Conservation (phyloP, 805 yeast genomes). For the Candida orba region DNA sequence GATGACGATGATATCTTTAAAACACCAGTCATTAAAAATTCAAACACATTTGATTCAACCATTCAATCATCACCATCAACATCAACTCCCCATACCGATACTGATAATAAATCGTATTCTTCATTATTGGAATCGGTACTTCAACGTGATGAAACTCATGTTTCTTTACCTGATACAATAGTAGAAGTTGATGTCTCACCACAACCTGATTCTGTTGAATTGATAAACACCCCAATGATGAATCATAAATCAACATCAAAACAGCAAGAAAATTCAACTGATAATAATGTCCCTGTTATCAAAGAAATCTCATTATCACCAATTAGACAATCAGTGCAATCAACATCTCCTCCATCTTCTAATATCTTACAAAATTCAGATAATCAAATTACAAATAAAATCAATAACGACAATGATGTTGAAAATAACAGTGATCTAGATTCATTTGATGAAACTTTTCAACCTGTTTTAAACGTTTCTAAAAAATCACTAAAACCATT, state of each 20-base stretch:
- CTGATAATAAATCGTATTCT: too few relatives aligned
- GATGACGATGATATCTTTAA: constrained; percentile 18
- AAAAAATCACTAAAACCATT: constrained; percentile 6
- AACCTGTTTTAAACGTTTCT: constrained; percentile 5
- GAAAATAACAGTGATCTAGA: not conserved
- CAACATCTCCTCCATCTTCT: too few relatives aligned
- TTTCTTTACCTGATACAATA: not conserved
- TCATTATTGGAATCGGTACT: constrained; percentile 10
- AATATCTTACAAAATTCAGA: too few relatives aligned
- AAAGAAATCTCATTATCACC: too few relatives aligned
- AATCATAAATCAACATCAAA: not conserved
- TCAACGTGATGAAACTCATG: not conserved
- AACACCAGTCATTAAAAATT: constrained; percentile 20
- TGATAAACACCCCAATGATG: constrained; percentile 4
- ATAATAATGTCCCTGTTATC: too few relatives aligned
- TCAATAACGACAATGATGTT: too few relatives aligned
- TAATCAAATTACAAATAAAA: too few relatives aligned
- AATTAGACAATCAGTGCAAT: too few relatives aligned
- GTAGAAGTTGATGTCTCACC: not conserved
- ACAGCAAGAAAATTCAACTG: not conserved
- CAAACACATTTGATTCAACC: constrained; percentile 8
- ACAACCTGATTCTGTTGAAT: constrained; percentile 2
- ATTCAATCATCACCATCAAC: not conserved
- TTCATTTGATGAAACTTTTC: too few relatives aligned
- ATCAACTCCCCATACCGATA: too few relatives aligned